Conservation (phyloP, 495 filamentous ascomycete genomes). For the Annulohypoxylon moriforme region DNA sequence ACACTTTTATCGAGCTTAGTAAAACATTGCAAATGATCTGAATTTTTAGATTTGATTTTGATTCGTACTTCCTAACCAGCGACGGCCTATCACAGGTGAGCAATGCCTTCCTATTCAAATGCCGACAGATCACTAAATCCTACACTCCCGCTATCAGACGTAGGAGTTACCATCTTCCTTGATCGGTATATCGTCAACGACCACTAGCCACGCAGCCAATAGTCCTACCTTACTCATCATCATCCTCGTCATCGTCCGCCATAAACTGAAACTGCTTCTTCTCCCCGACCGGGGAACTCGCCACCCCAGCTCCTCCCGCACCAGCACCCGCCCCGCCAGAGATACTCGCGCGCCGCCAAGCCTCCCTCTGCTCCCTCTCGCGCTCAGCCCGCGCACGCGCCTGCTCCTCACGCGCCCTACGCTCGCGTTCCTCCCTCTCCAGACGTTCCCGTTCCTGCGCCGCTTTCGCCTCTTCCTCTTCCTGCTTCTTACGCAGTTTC, state of each 20-base stretch:
- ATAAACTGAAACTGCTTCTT: slow-evolving; percentile 66
- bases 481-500: slow-evolving; percentile 55
- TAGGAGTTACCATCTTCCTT: not conserved
- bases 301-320: slow-evolving; percentile 8
- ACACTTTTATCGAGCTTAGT: not conserved
- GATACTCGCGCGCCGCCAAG: slow-evolving; percentile 52
- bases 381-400: slow-evolving; percentile 48
- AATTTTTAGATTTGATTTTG: not conserved
- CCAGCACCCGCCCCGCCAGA: slow-evolving; percentile 17
- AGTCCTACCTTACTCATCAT: slow-evolving; percentile 52
- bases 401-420: slow-evolving; percentile 50
- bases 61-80: not conserved
- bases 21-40: not conserved
- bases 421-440: slow-evolving; percentile 59
- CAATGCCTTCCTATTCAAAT: not conserved
- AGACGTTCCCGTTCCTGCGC: slow-evolving; percentile 57
- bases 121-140: not conserved
- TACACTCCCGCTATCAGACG: not conserved
- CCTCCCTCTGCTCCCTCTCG: slow-evolving; percentile 49
- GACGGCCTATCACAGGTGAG: not conserved
- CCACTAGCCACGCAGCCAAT: not conserved
- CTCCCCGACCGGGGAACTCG: slow-evolving; percentile 35
- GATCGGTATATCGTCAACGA: not conserved
- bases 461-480: slow-evolving; percentile 52
- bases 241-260: slow-evolving; percentile 64